Percentiles rank a stretch among this genome's conserved stretches.
Evolutionary conservation across 2,329 filamentous ascomycete genomes (phyloP).

Genomic region (Botryotinia convoluta): DNA sequence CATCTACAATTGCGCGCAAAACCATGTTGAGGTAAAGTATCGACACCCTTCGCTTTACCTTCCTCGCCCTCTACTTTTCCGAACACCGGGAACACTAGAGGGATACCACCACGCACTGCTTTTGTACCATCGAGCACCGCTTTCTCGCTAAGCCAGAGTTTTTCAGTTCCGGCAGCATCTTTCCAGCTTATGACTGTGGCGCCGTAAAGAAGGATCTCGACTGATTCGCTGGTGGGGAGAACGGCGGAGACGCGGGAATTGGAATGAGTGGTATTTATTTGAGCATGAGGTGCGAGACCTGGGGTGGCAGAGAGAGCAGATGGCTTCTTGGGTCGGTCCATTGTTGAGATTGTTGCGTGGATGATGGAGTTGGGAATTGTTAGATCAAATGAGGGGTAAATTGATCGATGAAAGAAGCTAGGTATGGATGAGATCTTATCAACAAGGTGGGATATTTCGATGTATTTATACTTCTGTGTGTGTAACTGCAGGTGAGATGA

Average conservation of each 20-base stretch:
- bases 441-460: conserved; percentile 2
- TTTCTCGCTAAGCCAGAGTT: conserved; percentile 79
- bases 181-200: conserved; percentile 95
- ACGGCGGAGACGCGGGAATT: conserved; percentile 72
- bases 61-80: conserved; percentile 75
- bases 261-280: conserved; percentile 70
- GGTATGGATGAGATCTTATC: not conserved
- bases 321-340: conserved; percentile 84
- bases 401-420: conserved; percentile 5
- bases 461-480: not conserved
- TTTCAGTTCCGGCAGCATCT: conserved; percentile 72
- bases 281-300: conserved; percentile 69
- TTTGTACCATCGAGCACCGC: conserved; percentile 83
- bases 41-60: conserved; percentile 63
- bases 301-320: conserved; percentile 72
- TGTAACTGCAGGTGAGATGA: not conserved
- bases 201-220: conserved; percentile 84
- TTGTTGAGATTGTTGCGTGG: conserved; percentile 44
- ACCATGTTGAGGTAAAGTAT: conserved; percentile 80
- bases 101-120: conserved; percentile 86
- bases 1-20: conserved; percentile 87
- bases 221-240: conserved; percentile 81
- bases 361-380: not conserved
- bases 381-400: conserved; percentile 15
- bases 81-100: conserved; percentile 93